phyloP scores from a whole-genome alignment of 108 stramenopile genomes.

The Cyclotella kingstonii region DNA sequence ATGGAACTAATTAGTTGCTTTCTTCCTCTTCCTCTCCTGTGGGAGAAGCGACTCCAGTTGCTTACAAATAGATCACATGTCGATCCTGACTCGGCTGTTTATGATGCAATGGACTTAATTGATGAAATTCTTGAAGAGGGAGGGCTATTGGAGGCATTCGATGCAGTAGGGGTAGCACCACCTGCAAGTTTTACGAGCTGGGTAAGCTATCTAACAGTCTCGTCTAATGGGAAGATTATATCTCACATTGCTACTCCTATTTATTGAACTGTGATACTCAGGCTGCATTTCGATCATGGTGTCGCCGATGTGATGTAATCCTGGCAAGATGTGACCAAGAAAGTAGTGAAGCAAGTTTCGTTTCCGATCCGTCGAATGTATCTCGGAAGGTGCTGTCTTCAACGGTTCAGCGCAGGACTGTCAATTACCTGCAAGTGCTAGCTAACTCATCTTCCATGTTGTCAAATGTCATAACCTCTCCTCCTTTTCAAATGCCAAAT shows the following conservation, averaged over 20 bases:
- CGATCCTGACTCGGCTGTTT: constrained; percentile 53
- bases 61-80: constrained; percentile 37
- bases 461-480: constrained; percentile 3
- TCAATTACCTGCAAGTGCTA: constrained; percentile 31
- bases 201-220: constrained; percentile 9
- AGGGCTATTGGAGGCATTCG: constrained; percentile 51
- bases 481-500: constrained; percentile 30
- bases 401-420: constrained; percentile 13
- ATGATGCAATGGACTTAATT: constrained; percentile 50
- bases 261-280: not conserved
- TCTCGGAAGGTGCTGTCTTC: constrained; percentile 11
- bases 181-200: constrained; percentile 46
- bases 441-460: constrained; percentile 20
- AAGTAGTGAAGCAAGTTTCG: not conserved
- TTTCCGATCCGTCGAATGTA: not conserved
- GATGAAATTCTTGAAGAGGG: constrained; percentile 63
- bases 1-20: constrained; percentile 32
- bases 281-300: constrained; percentile 20
- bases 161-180: constrained; percentile 36
- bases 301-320: constrained; percentile 27
- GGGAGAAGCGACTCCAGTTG: constrained; percentile 41
- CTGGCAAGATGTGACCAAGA: constrained; percentile 8
- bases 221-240: not conserved
- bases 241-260: not conserved
- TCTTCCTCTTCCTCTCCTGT: constrained; percentile 48